A percentile compares a stretch with the other conserved stretches of the same genome.
These are phyloP conservation scores for Colletotrichum sp. DNA, from an alignment of 2,329 filamentous ascomycete species.

Conservation along the genomic window DNA sequence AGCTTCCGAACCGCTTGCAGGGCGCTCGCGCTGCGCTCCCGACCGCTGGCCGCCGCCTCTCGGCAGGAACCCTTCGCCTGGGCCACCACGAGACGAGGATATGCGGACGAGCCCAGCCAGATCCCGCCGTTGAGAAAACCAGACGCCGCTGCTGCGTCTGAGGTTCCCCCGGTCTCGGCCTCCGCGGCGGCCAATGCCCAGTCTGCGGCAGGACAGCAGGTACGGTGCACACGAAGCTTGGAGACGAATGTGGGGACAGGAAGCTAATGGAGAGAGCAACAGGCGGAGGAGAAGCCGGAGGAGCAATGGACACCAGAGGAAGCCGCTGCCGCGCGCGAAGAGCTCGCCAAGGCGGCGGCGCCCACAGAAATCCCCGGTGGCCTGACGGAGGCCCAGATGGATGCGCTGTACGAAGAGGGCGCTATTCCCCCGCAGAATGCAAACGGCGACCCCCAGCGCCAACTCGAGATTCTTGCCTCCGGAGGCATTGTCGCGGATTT, in stretches of 20 bases:
- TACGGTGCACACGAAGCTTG: not conserved
- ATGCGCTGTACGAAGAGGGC: conserved; percentile 47
- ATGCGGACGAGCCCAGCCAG: conserved; percentile 27
- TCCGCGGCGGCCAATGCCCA: not conserved
- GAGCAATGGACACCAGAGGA: conserved; percentile 13
- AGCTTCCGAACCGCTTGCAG: conserved; percentile 51
- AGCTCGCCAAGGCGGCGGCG: conserved; percentile 1
- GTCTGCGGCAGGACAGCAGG: not conserved
- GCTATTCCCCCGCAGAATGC: conserved; percentile 39
- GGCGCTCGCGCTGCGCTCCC: conserved; percentile 43
- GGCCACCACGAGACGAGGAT: conserved; percentile 27
- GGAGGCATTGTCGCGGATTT: conserved; percentile 26
- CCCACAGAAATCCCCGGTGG: conserved; percentile 29
- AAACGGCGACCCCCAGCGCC: conserved; percentile 19
- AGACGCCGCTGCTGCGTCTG: not conserved
- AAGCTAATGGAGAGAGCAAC: not conserved
- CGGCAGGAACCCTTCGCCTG: conserved; percentile 29
- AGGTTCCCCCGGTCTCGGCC: not conserved
- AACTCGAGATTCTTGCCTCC: conserved; percentile 36
- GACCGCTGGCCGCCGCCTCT: conserved; percentile 34
- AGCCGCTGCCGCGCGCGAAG: conserved; percentile 10
- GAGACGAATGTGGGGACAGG: not conserved
- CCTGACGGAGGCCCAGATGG: conserved; percentile 48
- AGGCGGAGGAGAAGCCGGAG: conserved; percentile 1
- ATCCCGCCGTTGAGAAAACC: not conserved